These are phyloP conservation scores for Magnusiomyces paraingens DNA, from an alignment of 1,139 yeast species.

Conservation along the genomic window DNA sequence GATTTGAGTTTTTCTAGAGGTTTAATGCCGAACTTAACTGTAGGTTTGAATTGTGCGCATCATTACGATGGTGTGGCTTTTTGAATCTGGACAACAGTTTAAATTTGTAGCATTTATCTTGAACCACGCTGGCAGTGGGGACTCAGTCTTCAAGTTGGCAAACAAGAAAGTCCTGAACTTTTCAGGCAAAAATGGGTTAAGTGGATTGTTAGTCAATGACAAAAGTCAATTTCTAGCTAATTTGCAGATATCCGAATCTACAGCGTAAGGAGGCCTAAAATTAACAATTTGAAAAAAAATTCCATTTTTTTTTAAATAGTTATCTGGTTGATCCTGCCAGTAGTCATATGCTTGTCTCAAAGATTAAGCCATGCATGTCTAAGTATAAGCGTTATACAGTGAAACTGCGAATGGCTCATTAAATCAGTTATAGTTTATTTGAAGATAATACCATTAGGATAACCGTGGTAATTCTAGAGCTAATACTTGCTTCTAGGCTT, in stretches of 20 bases:
- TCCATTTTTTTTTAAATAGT: conserved; percentile 44
- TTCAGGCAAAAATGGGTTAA: conserved; percentile 35
- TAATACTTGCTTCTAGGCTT: conserved; percentile 37
- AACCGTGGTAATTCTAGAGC: conserved; percentile 41
- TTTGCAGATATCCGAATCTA: conserved; percentile 32
- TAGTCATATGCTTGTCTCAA: conserved; percentile 47
- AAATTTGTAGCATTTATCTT: not conserved
- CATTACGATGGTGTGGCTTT: too few species aligned
- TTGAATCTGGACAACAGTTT: too few species aligned
- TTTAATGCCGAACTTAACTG: too few species aligned
- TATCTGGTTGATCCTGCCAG: conserved; percentile 46
- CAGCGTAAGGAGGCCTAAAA: conserved; percentile 30
- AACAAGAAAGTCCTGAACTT: conserved; percentile 5
- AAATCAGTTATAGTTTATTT: conserved; percentile 43
- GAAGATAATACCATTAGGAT: conserved; percentile 42
- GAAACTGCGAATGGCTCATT: conserved; percentile 46
- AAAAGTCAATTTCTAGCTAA: conserved; percentile 30
- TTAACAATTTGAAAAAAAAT: conserved; percentile 45
- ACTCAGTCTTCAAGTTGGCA: conserved; percentile 3
- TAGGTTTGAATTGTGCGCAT: too few species aligned
- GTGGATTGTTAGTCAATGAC: conserved; percentile 37
- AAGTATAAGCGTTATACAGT: conserved; percentile 45
- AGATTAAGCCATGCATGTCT: conserved; percentile 47
- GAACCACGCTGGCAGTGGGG: conserved; percentile 3
- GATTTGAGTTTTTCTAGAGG: too few species aligned